These are phyloP conservation scores for Malus orientalis DNA, from an alignment of 306 rosid genomes.

Conservation along the genomic window DNA sequence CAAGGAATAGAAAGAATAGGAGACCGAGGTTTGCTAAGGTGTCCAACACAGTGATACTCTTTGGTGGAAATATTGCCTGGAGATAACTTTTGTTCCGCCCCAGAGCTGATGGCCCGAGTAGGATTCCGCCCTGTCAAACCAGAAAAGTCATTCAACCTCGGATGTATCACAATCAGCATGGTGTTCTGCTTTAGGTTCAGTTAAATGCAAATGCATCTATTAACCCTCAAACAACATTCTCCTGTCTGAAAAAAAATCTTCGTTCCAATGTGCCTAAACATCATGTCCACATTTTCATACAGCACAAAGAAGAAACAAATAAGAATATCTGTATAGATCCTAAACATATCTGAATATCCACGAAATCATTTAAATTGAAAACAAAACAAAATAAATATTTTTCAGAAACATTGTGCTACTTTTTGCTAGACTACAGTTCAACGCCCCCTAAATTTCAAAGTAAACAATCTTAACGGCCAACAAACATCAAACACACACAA, in stretches of 20 bases:
- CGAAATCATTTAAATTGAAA: neutral
- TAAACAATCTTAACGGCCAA: neutral
- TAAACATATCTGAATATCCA: neutral
- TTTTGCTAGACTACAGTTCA: neutral
- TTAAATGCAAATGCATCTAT: neutral
- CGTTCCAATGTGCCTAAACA: neutral
- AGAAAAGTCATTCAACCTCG: neutral
- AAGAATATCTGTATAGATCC: neutral
- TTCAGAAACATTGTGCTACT: neutral
- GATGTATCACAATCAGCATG: neutral
- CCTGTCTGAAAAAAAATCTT: neutral
- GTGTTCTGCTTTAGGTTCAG: neutral
- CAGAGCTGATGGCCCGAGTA: slow-evolving; percentile 80
- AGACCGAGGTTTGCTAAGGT: slow-evolving; percentile 88
- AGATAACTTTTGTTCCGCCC: slow-evolving; percentile 65
- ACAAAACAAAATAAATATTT: neutral
- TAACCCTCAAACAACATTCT: neutral
- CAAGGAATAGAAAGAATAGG: slow-evolving; percentile 69
- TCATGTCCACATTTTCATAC: neutral
- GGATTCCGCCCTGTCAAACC: slow-evolving; percentile 68
- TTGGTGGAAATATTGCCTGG: slow-evolving; percentile 58
- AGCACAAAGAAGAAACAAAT: neutral
- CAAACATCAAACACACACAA: neutral
- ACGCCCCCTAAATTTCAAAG: neutral
- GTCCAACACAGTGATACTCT: slow-evolving; percentile 70